Percentiles rank a stretch among this genome's conserved stretches.
These are phyloP conservation scores for Erodium moschatum DNA, from an alignment of 441 rosid genomes.

Conservation along the genomic window DNA sequence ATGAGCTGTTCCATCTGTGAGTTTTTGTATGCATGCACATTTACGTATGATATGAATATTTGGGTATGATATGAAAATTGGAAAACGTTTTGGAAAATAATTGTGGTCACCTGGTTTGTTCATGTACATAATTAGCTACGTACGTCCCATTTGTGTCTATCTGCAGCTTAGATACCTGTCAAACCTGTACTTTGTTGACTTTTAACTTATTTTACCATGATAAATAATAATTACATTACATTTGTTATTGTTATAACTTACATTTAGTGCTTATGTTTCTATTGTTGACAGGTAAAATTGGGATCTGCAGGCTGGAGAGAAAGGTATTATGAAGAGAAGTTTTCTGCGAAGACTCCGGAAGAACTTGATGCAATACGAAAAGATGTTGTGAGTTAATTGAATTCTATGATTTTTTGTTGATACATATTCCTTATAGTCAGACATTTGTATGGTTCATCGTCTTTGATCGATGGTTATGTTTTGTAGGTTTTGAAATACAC, in stretches of 20 bases:
- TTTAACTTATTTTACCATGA: not conserved
- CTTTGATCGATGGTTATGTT: conserved; percentile 10
- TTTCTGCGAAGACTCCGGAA: conserved; percentile 46
- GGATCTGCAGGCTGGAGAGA: conserved; percentile 87
- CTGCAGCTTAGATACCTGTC: too few species aligned
- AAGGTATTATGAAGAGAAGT: conserved; percentile 86
- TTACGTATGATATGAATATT: too few species aligned
- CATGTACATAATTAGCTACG: too few species aligned
- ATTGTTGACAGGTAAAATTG: conserved; percentile 49
- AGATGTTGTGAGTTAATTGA: conserved; percentile 26
- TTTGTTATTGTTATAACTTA: not conserved
- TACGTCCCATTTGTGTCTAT: too few species aligned
- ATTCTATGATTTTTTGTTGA: conserved; percentile 9
- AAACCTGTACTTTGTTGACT: too few species aligned
- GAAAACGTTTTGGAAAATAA: not conserved
- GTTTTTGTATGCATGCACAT: not conserved
- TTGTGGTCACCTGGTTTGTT: not conserved
- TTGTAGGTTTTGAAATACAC: conserved; percentile 25
- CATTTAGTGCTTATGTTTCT: not conserved
- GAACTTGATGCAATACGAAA: conserved; percentile 63
- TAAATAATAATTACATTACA: not conserved
- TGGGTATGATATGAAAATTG: not conserved
- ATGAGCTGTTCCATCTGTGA: not conserved
- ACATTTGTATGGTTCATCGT: not conserved
- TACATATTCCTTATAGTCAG: not conserved